These are phyloP conservation scores for Euryodendron excelsum DNA, from an alignment of 148 eudicot genomes.

Conservation along the genomic window DNA sequence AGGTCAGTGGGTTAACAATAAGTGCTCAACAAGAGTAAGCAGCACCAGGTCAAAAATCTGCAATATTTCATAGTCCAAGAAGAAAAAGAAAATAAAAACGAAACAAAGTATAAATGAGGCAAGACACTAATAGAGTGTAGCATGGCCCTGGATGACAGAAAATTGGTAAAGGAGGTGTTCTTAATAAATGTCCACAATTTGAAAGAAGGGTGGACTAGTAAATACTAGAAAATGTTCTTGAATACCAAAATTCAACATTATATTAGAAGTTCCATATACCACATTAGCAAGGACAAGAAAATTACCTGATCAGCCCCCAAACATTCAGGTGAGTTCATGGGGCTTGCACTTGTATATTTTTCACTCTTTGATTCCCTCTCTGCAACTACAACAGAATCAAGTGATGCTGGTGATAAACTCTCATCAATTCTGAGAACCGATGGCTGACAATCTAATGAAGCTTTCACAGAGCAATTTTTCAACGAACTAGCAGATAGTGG, in stretches of 20 bases:
- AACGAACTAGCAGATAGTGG: constrained; percentile 52
- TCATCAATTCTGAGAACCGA: constrained; percentile 48
- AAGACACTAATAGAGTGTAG: neutral
- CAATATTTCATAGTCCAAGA: neutral
- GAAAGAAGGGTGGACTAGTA: neutral
- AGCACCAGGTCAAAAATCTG: neutral
- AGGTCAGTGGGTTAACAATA: neutral
- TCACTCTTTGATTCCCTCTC: constrained; percentile 54
- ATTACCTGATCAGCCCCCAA: constrained; percentile 60
- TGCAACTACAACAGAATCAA: constrained; percentile 64
- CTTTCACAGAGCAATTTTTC: constrained; percentile 49
- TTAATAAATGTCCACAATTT: neutral
- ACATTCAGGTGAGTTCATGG: constrained; percentile 54
- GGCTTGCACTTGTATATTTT: constrained; percentile 51
- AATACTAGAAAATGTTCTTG: neutral
- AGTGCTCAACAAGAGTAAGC: neutral
- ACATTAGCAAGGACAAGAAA: constrained; percentile 13
- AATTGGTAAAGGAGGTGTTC: neutral
- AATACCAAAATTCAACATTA: neutral
- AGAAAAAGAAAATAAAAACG: neutral
- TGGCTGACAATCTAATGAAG: constrained; percentile 55
- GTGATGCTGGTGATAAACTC: constrained; percentile 66
- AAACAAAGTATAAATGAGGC: neutral
- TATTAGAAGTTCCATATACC: neutral
- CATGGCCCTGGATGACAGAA: neutral